Base-by-base conservation (phyloP, 1,284 basidiomycete genomes). In the Ceratobasidium sp. region DNA sequence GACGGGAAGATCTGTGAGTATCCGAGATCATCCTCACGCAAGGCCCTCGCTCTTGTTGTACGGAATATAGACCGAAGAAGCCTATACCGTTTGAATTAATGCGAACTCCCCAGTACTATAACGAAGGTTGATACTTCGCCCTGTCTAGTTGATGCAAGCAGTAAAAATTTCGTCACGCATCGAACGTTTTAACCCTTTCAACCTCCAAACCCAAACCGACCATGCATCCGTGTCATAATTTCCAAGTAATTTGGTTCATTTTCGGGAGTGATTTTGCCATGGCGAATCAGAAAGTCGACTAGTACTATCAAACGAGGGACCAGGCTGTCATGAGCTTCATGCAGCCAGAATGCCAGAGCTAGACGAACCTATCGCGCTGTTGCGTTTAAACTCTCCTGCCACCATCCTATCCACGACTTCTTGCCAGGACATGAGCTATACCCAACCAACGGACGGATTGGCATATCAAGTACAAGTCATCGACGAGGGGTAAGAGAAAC, bases 201-300 rank as follows among this genome's bases (percentile, higher is more conserved):
- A 80, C 81, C 3, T 80, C 82, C 66, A 82, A 77, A 65, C 76
- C 82, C 89, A 82, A 93, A 92, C 74, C 87, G 83, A 3, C 91
- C 90, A 81, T 95, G 94, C 50, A 95, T 82, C n/a, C 90, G 88
- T 2, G 92, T 93, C 2, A 89, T 82, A 59, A 96, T 91, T 81
- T 93, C 90, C 83, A 92, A 85, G 81, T 89, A 95, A 78, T 93
- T 87, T 0, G 91, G 90, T 81, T 96, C 94, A 77, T 90, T 91
- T 74, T 95, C 94, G 0, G 93, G 89, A 0, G 92, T 95, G 60
- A 96, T 86, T 79, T 90, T 87, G 0, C 94, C 94, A 77, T 91
- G 89, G 7, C 94, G 89, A 67, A 97, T 89, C 83, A 97, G 88
- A 79, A 97, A 92, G 83, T 98, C 95, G 55, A 97, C 86, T 59